Evolutionary conservation across 2,329 filamentous ascomycete genomes (phyloP).

Genomic region (Alternaria sp.): DNA sequence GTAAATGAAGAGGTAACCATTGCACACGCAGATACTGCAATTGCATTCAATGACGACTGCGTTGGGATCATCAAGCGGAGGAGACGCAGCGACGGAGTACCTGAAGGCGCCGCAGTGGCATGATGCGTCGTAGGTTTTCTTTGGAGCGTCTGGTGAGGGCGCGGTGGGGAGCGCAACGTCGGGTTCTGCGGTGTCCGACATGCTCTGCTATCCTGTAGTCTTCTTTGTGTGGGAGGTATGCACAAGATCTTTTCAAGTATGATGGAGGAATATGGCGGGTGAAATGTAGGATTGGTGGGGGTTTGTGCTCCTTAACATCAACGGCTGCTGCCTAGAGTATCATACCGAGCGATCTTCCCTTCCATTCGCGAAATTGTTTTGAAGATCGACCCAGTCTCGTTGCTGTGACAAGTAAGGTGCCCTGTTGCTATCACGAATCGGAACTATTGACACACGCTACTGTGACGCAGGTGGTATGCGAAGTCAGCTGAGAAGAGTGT

Average conservation of each 20-base stretch:
- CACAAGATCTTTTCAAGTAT: background rate
- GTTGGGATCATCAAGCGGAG: constrained; percentile 55
- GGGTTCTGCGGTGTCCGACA: constrained; percentile 10
- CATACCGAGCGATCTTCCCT: background rate
- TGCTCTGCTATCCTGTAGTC: background rate
- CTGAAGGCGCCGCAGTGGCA: constrained; percentile 64
- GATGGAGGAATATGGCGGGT: background rate
- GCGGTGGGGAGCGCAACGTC: constrained; percentile 10
- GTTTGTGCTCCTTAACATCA: background rate
- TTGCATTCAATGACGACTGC: constrained; percentile 59
- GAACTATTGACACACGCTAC: constrained; percentile 12
- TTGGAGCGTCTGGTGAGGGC: constrained; percentile 15
- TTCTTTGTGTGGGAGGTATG: background rate
- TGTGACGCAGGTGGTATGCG: constrained; percentile 13
- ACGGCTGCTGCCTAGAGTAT: constrained; percentile 5
- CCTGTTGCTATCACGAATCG: constrained; percentile 15
- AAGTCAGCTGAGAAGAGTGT: constrained; percentile 21
- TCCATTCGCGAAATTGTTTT: background rate
- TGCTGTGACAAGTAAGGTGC: background rate
- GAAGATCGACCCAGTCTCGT: background rate
- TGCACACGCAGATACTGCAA: constrained; percentile 63
- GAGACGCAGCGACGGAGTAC: constrained; percentile 60
- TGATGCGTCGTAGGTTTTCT: constrained; percentile 53
- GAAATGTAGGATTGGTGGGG: background rate
- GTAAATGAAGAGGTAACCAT: constrained; percentile 61